Evolutionary conservation across 164 flowering plant species (phyloP).

Genomic region (Taxillus chinensis): DNA sequence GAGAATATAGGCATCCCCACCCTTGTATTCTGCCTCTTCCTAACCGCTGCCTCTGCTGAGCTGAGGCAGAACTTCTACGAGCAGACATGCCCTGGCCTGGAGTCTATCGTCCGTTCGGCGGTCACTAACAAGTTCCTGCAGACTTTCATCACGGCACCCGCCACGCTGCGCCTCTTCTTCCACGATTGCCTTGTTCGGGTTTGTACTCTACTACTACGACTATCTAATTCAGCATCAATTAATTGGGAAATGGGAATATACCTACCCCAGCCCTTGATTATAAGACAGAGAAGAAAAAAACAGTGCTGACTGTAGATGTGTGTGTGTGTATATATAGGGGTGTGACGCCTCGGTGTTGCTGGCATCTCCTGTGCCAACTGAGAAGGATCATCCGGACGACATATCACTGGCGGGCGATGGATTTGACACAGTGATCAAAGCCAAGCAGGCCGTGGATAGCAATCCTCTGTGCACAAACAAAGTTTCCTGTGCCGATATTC

Average conservation of each 20-base stretch:
- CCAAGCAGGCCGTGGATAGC: constrained; percentile 43
- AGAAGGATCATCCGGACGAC: constrained; percentile 37
- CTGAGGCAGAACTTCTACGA: constrained; percentile 14
- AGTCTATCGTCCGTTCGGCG: constrained; percentile 14
- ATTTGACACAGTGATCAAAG: constrained; percentile 48
- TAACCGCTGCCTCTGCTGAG: constrained; percentile 7
- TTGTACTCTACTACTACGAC: neutral
- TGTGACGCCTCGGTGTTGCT: constrained; percentile 41
- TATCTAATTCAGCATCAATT: no score
- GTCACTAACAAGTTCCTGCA: constrained; percentile 15
- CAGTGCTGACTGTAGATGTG: neutral
- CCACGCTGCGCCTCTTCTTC: constrained; percentile 21
- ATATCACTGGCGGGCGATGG: constrained; percentile 49
- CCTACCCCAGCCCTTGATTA: no score
- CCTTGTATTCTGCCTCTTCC: neutral
- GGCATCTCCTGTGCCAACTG: constrained; percentile 13
- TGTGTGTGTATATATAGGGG: constrained; percentile 17
- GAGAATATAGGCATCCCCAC: no score
- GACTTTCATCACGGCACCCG: constrained; percentile 20
- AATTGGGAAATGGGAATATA: no score
- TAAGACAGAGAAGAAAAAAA: no score
- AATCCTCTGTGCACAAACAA: constrained; percentile 27
- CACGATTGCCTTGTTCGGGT: constrained; percentile 29
- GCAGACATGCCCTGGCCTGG: constrained; percentile 20
- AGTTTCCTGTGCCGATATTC: constrained; percentile 53